These are phyloP conservation scores for Dovyalis caffra DNA, from an alignment of 345 rosid genomes.

Conservation along the genomic window DNA sequence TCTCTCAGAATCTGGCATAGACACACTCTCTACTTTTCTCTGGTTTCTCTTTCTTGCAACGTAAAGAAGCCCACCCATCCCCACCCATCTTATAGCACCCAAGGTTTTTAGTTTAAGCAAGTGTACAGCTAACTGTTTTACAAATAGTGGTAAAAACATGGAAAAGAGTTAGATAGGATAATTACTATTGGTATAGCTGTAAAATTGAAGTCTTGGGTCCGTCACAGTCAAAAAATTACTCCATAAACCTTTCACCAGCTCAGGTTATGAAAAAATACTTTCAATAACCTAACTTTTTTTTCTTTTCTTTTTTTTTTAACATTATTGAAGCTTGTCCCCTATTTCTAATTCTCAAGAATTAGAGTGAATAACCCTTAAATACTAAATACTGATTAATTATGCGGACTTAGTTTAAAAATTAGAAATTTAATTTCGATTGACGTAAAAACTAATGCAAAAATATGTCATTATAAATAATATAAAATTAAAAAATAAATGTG, in stretches of 20 bases:
- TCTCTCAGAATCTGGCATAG: background rate
- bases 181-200: background rate
- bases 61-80: background rate
- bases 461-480: too few species aligned
- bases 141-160: background rate
- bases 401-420: too few species aligned
- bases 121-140: background rate
- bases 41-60: background rate
- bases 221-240: background rate
- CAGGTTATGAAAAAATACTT: background rate
- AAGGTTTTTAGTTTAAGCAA: background rate
- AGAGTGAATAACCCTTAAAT: background rate
- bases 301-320: background rate
- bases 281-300: too few species aligned
- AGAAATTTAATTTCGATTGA: too few species aligned
- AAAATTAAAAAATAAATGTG: too few species aligned
- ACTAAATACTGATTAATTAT: too few species aligned
- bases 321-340: background rate
- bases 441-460: too few species aligned
- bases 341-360: background rate
- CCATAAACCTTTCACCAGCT: background rate
- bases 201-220: slow-evolving; percentile 3
- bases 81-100: background rate
- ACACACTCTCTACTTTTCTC: background rate
- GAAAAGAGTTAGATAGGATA: background rate